Conservation (phyloP, 306 rosid species). For the Echinosophora koreensis region DNA sequence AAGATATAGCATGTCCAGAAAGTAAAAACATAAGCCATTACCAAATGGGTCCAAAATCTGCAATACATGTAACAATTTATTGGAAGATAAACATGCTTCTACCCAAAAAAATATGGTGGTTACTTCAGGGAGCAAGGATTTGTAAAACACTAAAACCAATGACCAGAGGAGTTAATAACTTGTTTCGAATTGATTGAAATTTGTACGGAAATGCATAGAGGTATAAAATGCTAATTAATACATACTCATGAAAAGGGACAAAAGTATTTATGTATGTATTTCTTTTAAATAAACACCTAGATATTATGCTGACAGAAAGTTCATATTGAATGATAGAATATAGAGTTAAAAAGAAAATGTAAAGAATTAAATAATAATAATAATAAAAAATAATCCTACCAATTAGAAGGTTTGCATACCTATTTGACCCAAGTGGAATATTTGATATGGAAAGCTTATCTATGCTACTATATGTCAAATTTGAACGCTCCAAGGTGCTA, state of each 20-base stretch:
- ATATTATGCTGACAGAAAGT: conserved; percentile 29
- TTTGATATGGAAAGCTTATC: conserved; percentile 97
- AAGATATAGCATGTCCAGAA: conserved; percentile 90
- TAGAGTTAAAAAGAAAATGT: conserved; percentile 10
- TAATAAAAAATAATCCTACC: background rate
- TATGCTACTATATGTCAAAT: conserved; percentile 68
- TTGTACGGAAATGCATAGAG: conserved; percentile 8
- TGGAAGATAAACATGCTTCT: conserved; percentile 32
- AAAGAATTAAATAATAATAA: background rate
- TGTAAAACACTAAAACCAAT: background rate
- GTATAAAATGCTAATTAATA: background rate
- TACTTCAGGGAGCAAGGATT: conserved; percentile 13
- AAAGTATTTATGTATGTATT: background rate
- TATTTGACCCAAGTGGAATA: conserved; percentile 77
- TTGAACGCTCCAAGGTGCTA: conserved; percentile 71
- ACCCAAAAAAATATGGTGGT: conserved; percentile 12
- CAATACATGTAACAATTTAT: conserved; percentile 45
- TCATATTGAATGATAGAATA: conserved; percentile 7
- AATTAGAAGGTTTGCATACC: conserved; percentile 57
- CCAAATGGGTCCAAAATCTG: conserved; percentile 99
- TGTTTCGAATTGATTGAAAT: conserved; percentile 25
- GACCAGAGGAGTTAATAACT: background rate
- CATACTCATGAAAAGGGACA: background rate
- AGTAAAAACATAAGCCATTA: conserved; percentile 96
- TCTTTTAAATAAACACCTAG: conserved; percentile 3